Conservation (phyloP, 208 protist species). For the Blastocrithidia nonstop region DNA sequence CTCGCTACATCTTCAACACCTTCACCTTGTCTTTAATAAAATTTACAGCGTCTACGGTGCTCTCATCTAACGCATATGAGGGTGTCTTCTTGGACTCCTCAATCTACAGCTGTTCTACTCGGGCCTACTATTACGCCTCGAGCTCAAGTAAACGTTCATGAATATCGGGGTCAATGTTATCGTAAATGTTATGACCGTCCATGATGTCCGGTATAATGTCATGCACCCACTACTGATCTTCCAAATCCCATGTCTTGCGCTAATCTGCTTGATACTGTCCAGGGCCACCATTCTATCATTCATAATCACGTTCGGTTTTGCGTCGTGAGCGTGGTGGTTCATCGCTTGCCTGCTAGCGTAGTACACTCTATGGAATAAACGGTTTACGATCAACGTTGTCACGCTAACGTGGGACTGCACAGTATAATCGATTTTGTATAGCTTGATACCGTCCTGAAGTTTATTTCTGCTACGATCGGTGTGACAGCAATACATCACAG, state of each 20-base stretch:
- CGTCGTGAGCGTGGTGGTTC: slow-evolving; percentile 32
- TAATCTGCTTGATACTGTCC: slow-evolving; percentile 84
- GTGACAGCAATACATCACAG: slow-evolving; percentile 91
- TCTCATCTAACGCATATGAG: slow-evolving; percentile 42
- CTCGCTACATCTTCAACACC: slow-evolving; percentile 80
- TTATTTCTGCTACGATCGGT: slow-evolving; percentile 91
- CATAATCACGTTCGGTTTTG: slow-evolving; percentile 85
- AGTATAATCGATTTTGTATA: slow-evolving; percentile 87
- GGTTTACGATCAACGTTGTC: slow-evolving; percentile 69
- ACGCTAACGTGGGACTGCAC: slow-evolving; percentile 69
- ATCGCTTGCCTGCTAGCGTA: slow-evolving; percentile 10
- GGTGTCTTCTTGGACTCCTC: slow-evolving; percentile 78
- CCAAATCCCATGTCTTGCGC: slow-evolving; percentile 83
- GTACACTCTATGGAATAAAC: slow-evolving; percentile 72
- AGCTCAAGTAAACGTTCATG: slow-evolving; percentile 81
- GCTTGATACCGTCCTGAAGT: slow-evolving; percentile 81
- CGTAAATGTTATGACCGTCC: slow-evolving; percentile 99
- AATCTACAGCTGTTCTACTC: slow-evolving; percentile 83
- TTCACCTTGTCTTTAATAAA: slow-evolving; percentile 85
- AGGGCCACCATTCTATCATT: slow-evolving; percentile 87
- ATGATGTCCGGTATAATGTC: slow-evolving; percentile 99
- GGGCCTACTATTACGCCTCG: slow-evolving; percentile 87
- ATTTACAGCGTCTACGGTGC: slow-evolving; percentile 61
- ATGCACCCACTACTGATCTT: slow-evolving; percentile 93
- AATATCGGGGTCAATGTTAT: slow-evolving; percentile 99